Evolutionary conservation across 345 rosid genomes (phyloP), one percentile per base, ranked within the genome.

Genomic region (Alliaria petiolata): DNA sequence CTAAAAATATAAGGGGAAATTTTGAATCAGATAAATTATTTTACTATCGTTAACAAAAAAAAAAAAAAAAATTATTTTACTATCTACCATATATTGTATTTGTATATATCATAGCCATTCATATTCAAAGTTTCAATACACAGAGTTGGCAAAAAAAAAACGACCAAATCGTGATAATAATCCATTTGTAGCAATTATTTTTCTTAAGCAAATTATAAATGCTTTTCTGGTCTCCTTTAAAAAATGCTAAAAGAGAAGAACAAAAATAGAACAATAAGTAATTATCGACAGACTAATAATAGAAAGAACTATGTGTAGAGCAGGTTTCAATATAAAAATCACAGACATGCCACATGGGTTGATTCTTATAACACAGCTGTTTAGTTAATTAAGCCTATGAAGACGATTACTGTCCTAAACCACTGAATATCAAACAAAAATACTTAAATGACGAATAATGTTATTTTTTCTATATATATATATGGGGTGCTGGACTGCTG

Each of bases 321-420:
- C 74, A 67, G 61, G 71, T 76, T 76, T 69, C 53, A 49, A 47
- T 69, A 62, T 30, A 47, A 62, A 39, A 76, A 70, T 63, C 62
- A 76, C 46, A 70, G 75, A 69, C 79, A 76, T 40, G 63, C 67
- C 79, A 76, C 76, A 76, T 76, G 79, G 76, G 76, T 63, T 76
- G 79, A 76, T 76, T 69, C 79, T 63, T 64, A 16, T 46, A 31
- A 70, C 75, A 76, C 75, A 70, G 71, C 75, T 69, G 71, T 76
- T 76, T 69, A 56, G 67, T 64, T 70, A 76, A 76, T 70, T 76
- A 69, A 62, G 61, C 70, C 79, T 69, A 63, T 45, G 58, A 69
- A 52, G 47, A 63, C 33, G 75, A 69, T 69, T 69, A 62, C 71
- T 69, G 76, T 76, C 76, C 71, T 76, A 76, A 76, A 57, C 71